Percentiles rank a stretch among this genome's conserved stretches.
Conservation (phyloP, 306 rosid genomes). For the Corylus americana region DNA sequence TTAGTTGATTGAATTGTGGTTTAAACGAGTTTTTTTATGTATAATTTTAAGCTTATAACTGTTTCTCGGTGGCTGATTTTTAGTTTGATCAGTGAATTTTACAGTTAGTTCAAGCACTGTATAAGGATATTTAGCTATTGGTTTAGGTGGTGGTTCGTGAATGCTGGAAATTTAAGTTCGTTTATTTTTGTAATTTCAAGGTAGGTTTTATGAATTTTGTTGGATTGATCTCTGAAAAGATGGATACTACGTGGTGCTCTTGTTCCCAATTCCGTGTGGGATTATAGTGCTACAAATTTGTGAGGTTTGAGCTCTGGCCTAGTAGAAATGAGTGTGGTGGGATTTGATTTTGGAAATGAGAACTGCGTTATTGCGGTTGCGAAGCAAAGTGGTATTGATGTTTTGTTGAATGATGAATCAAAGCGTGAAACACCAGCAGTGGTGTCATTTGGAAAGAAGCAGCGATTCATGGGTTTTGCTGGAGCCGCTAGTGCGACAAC, state of each 20-base stretch:
- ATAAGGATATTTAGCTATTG: neutral
- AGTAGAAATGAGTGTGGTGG: slow-evolving; percentile 52
- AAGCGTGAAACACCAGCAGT: slow-evolving; percentile 57
- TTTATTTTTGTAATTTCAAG: neutral
- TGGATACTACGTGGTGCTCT: neutral
- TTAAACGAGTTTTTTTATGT: neutral
- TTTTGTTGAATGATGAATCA: slow-evolving; percentile 54
- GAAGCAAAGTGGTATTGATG: slow-evolving; percentile 61
- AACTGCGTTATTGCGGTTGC: slow-evolving; percentile 58
- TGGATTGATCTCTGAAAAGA: neutral
- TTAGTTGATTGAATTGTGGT: neutral
- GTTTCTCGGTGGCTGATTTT: neutral
- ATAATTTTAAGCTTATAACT: neutral
- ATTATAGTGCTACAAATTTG: neutral
- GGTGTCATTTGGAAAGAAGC: slow-evolving; percentile 54
- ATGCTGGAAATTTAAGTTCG: neutral
- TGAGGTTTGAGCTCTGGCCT: neutral
- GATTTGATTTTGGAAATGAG: slow-evolving; percentile 61
- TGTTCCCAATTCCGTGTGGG: neutral
- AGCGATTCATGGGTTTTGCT: slow-evolving; percentile 59
- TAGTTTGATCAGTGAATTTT: neutral
- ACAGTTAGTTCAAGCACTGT: neutral
- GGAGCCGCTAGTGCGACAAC: slow-evolving; percentile 55
- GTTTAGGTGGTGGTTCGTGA: neutral
- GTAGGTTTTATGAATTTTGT: neutral